A percentile compares a stretch with the other conserved stretches of the same genome.
Conservation (phyloP, 164 flowering plant species). For the Kingdonia uniflora region DNA sequence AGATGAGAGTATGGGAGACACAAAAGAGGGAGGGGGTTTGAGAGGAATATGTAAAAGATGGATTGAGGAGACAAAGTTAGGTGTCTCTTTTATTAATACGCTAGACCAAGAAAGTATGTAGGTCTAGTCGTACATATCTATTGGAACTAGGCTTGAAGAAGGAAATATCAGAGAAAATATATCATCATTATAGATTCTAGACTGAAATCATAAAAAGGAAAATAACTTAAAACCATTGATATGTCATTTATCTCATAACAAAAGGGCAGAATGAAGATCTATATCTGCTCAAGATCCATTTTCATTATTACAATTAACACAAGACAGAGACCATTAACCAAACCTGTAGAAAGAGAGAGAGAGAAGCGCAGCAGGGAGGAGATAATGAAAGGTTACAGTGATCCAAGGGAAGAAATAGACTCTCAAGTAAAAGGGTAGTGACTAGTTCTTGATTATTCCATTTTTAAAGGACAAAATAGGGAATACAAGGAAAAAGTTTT, state of each 20-base stretch:
- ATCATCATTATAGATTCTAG: neutral
- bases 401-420: neutral
- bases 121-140: neutral
- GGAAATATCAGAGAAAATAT: neutral
- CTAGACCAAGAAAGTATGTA: neutral
- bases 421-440: too few species aligned
- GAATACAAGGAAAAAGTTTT: neutral
- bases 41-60: neutral
- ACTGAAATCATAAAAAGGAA: neutral
- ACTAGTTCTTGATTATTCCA: conserved; percentile 1
- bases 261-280: too few species aligned
- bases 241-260: neutral
- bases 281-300: neutral
- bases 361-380: too few species aligned
- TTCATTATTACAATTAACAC: neutral
- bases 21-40: neutral
- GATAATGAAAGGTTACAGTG: neutral
- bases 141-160: neutral
- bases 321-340: neutral
- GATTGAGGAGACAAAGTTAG: neutral
- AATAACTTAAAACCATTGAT: neutral
- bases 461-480: conserved; percentile 3
- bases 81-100: neutral
- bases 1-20: neutral
- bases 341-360: neutral